Conservation (phyloP, 1,139 yeast genomes). For the Pneumocystis jirovecii region DNA sequence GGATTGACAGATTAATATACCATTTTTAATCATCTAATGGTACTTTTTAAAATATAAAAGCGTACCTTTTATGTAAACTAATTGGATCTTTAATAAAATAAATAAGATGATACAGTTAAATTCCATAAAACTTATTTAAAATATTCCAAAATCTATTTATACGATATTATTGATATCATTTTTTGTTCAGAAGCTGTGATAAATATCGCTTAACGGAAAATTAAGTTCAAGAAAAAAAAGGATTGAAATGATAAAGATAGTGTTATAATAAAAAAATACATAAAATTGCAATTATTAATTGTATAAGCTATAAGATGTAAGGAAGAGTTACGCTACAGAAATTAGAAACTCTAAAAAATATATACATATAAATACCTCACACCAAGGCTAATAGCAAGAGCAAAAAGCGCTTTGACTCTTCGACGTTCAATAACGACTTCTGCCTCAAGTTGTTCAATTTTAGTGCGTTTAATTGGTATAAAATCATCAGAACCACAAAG, state of each 20-base stretch:
- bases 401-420: slow-evolving; percentile 11
- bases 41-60: neutral
- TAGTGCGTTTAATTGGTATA: slow-evolving; percentile 7
- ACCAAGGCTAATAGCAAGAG: slow-evolving; percentile 12
- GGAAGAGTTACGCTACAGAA: neutral
- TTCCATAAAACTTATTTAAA: neutral
- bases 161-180: no score
- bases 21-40: neutral
- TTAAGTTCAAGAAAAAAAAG: neutral
- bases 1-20: neutral
- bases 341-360: neutral
- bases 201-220: no score
- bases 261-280: neutral
- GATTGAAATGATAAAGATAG: neutral
- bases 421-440: slow-evolving; percentile 10
- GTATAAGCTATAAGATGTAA: neutral
- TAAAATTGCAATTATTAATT: neutral
- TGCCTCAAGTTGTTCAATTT: slow-evolving; percentile 9
- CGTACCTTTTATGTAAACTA: neutral
- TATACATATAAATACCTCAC: neutral
- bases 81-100: neutral
- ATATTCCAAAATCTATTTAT: neutral
- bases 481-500: neutral
- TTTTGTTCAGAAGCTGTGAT: no score
- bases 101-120: neutral